Base-by-base conservation (phyloP, 306 rosid species). In the Ammopiptanthus mongolicus region DNA sequence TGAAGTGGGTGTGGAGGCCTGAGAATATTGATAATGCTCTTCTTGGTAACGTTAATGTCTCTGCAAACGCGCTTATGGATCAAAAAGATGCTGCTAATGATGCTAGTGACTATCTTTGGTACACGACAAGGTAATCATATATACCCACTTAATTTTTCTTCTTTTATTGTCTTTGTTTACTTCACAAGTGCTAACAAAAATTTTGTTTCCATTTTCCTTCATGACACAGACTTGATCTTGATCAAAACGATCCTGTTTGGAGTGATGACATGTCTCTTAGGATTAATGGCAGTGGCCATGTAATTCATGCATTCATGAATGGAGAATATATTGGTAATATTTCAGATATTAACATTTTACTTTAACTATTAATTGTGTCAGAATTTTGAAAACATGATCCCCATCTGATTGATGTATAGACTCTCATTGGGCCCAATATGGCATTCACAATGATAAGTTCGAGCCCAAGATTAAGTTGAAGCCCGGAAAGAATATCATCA, bases 91-190 rank as follows among this genome's bases (percentile, higher is more conserved):
- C n/a, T 41, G 52, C 84, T 3, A 67, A 64, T 39, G 94, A 87
- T 71, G 74, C 62, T 9, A 81, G 83, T 68, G 94, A 89, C 64
- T 86, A 82, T 66, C 81, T 86, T 41, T 88, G 90, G 95, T 85
- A 89, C 82, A 85, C 85, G 55, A 87, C 87, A 17, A 85, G 81
- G 94, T 87, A 83, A 69, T 70, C 36, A 57, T n/a, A n/a, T n/a
- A n/a, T 12, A 5, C 18, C n/a, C 5, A 10, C 1, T 42, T 44
- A 1, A 4, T 3, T 47, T 60, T 18, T 29, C 1, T 31, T 17
- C 5, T 8, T 59, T 29, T 15, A 0, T 13, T 13, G 17, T 7
- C 12, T 18, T 44, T 17, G 10, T 50, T 29, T 2, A 15, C 14
- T 39, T 23, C 0, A 13, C 28, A 9, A 10, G 29, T 3, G 8